A percentile compares a stretch with the other conserved stretches of the same genome.
These are phyloP conservation scores for Corylus avellana DNA, from an alignment of 306 rosid genomes.

Conservation along the genomic window DNA sequence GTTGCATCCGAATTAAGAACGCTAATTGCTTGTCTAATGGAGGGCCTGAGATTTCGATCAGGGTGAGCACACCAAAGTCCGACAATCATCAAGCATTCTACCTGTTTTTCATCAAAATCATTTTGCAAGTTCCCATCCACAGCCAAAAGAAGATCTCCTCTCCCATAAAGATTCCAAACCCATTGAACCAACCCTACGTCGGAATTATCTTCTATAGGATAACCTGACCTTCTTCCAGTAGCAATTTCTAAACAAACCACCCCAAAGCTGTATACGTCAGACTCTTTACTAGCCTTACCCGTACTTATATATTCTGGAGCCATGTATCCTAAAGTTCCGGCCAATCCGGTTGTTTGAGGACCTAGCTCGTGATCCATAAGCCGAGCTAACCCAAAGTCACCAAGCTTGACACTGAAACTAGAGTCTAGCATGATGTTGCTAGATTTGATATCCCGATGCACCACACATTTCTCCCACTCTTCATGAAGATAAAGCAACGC, in stretches of 20 bases:
- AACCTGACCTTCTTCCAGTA: slow-evolving; percentile 19
- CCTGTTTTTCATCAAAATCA: slow-evolving; percentile 24
- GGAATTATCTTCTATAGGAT: not conserved
- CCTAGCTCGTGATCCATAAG: slow-evolving; percentile 34
- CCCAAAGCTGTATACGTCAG: slow-evolving; percentile 35
- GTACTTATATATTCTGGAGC: slow-evolving; percentile 38
- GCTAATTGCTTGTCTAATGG: slow-evolving; percentile 30
- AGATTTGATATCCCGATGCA: slow-evolving; percentile 38
- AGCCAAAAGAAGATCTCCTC: slow-evolving; percentile 12
- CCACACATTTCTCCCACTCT: slow-evolving; percentile 38
- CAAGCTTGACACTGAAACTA: slow-evolving; percentile 17
- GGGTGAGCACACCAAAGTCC: slow-evolving; percentile 46
- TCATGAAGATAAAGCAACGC: slow-evolving; percentile 44
- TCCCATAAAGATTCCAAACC: slow-evolving; percentile 43
- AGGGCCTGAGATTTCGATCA: slow-evolving; percentile 28
- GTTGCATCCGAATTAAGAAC: slow-evolving; percentile 33
- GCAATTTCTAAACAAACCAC: slow-evolving; percentile 32
- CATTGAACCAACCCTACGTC: slow-evolving; percentile 37
- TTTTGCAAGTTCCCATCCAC: slow-evolving; percentile 25
- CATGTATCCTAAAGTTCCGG: slow-evolving; percentile 41
- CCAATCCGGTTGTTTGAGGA: slow-evolving; percentile 28
- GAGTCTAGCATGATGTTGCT: slow-evolving; percentile 41
- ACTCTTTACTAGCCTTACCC: slow-evolving; percentile 36
- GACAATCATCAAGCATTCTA: slow-evolving; percentile 37
- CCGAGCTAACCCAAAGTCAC: slow-evolving; percentile 41